These are phyloP conservation scores for Xenosphaeropsis pyriputrescens DNA, from an alignment of 2,329 filamentous ascomycete species.

Conservation along the genomic window DNA sequence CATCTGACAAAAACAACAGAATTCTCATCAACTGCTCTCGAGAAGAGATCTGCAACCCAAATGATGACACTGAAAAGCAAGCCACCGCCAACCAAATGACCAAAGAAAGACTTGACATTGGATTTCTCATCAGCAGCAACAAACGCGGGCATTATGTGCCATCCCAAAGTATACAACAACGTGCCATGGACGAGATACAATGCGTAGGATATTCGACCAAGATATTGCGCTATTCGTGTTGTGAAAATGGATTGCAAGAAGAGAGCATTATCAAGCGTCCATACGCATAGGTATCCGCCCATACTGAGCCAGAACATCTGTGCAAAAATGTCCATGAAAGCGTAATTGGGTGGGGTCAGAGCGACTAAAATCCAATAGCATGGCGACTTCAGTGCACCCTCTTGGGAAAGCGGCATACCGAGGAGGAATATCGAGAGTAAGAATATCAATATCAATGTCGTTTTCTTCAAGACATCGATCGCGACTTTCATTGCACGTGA, in stretches of 20 bases:
- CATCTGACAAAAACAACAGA: slow-evolving; percentile 29
- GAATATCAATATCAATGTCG: background rate
- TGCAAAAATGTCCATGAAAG: background rate
- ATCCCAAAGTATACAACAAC: slow-evolving; percentile 18
- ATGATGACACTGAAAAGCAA: slow-evolving; percentile 22
- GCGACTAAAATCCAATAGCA: background rate
- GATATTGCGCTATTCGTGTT: slow-evolving; percentile 29
- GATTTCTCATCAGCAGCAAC: background rate
- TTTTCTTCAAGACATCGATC: background rate
- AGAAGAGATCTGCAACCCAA: slow-evolving; percentile 41
- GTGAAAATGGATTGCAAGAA: slow-evolving; percentile 26
- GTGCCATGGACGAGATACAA: slow-evolving; percentile 40
- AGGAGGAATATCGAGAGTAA: slow-evolving; percentile 1
- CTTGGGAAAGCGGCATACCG: background rate
- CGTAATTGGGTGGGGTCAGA: background rate
- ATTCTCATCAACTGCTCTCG: slow-evolving; percentile 33
- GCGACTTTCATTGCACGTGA: no score
- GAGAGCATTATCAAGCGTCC: slow-evolving; percentile 13
- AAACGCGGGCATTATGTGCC: slow-evolving; percentile 5
- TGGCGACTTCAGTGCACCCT: background rate
- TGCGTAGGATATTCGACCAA: slow-evolving; percentile 37
- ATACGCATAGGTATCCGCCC: background rate
- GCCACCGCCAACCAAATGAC: slow-evolving; percentile 14
- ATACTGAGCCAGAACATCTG: slow-evolving; percentile 3
- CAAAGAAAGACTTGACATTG: no score